A percentile compares a stretch with the other conserved stretches of the same genome.
Evolutionary conservation across 2,329 filamentous ascomycete genomes (phyloP).

Genomic region (Penicillium sp.): DNA sequence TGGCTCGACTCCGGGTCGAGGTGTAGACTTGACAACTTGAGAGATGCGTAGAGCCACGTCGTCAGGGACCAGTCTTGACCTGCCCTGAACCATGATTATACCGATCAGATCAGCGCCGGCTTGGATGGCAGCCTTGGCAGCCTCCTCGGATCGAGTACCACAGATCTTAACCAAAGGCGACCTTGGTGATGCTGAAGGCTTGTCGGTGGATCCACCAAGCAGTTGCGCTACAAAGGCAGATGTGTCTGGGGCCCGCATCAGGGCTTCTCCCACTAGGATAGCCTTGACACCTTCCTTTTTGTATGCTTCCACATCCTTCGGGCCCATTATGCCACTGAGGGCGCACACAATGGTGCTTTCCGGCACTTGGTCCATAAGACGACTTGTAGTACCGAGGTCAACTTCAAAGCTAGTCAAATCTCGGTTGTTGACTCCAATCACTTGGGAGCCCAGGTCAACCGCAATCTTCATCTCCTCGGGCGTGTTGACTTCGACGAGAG

Average conservation of each 20-base stretch:
- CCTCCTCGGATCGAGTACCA: slow-evolving; percentile 82
- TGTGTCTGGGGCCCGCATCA: slow-evolving; percentile 89
- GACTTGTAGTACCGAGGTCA: slow-evolving; percentile 87
- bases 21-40: slow-evolving; percentile 66
- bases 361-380: slow-evolving; percentile 84
- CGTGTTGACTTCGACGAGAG: slow-evolving; percentile 94
- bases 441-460: slow-evolving; percentile 81
- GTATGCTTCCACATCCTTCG: slow-evolving; percentile 86
- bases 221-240: slow-evolving; percentile 81
- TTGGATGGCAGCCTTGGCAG: slow-evolving; percentile 77
- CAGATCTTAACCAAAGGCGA: slow-evolving; percentile 88
- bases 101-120: slow-evolving; percentile 90
- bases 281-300: slow-evolving; percentile 88
- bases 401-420: slow-evolving; percentile 97
- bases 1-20: slow-evolving; percentile 28
- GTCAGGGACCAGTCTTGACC: slow-evolving; percentile 77
- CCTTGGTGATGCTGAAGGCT: slow-evolving; percentile 24
- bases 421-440: slow-evolving; percentile 96
- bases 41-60: slow-evolving; percentile 83
- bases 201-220: slow-evolving; percentile 61
- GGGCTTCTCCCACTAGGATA: slow-evolving; percentile 89
- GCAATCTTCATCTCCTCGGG: slow-evolving; percentile 90
- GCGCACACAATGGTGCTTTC: slow-evolving; percentile 88
- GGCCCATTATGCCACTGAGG: slow-evolving; percentile 87
- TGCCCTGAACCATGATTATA: slow-evolving; percentile 84